Conservation (phyloP, 2,329 filamentous ascomycete species). For the Fusarium buxicola region DNA sequence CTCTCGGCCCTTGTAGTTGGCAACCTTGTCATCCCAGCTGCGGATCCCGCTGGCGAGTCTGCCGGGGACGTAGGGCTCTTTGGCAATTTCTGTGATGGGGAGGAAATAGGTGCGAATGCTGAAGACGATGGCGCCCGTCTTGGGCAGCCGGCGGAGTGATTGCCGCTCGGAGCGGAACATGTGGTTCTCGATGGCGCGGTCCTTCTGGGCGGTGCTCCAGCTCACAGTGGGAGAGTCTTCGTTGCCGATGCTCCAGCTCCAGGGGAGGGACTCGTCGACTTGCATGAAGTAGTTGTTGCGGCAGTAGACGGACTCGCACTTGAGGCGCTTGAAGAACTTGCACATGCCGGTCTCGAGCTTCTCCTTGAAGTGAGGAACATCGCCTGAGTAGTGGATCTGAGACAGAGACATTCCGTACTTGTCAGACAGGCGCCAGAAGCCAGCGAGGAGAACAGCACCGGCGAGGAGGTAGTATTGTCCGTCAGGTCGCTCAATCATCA, state of each 20-base stretch:
- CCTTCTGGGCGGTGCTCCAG: constrained; percentile 82
- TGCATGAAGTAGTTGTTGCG: constrained; percentile 91
- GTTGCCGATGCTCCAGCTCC: constrained; percentile 79
- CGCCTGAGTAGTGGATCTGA: constrained; percentile 82
- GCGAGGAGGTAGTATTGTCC: constrained; percentile 85
- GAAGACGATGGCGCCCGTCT: constrained; percentile 71
- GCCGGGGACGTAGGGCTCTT: constrained; percentile 82
- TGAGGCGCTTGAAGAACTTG: constrained; percentile 81
- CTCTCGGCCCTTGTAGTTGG: constrained; percentile 81
- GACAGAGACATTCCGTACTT: constrained; percentile 84
- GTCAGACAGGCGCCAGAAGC: constrained; percentile 86
- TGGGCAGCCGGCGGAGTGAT: constrained; percentile 71
- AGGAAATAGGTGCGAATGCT: constrained; percentile 86
- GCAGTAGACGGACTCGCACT: constrained; percentile 71
- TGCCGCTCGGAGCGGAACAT: constrained; percentile 83
- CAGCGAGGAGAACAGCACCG: constrained; percentile 79
- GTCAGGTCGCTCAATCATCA: constrained; percentile 83
- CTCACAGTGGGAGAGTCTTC: constrained; percentile 74
- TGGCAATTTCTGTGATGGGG: constrained; percentile 73
- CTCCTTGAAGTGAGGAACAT: constrained; percentile 77
- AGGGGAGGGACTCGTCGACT: constrained; percentile 81
- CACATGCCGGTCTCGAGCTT: constrained; percentile 83
- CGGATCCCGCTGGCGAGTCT: constrained; percentile 80
- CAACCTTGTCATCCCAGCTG: constrained; percentile 85
- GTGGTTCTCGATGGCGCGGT: constrained; percentile 78